phyloP scores from a whole-genome alignment of 148 eudicot species.

The Gaultheria prostrata region DNA sequence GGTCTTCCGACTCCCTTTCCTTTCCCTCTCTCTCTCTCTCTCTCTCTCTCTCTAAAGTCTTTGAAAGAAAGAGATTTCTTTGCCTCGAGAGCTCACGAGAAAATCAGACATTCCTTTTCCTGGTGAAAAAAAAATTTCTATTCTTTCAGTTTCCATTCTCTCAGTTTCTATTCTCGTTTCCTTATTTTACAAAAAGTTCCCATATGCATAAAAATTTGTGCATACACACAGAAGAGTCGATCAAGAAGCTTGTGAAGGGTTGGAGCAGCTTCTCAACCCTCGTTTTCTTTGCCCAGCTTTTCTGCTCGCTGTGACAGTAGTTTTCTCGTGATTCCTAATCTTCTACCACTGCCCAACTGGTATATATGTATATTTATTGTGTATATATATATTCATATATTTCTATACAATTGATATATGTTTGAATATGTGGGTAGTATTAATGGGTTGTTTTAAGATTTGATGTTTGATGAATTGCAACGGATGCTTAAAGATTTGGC shows the following conservation, averaged over 20 bases:
- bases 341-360: neutral
- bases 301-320: neutral
- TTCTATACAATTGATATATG: neutral
- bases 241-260: slow-evolving; percentile 13
- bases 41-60: neutral
- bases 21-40: neutral
- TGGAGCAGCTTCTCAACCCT: neutral
- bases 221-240: neutral
- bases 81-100: slow-evolving; percentile 9
- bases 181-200: neutral
- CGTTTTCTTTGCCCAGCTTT: slow-evolving; percentile 16
- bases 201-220: neutral
- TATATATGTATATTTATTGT: neutral
- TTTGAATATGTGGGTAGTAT: neutral
- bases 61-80: neutral
- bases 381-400: neutral
- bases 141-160: too few relatives aligned
- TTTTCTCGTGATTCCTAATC: slow-evolving; percentile 13
- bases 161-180: too few relatives aligned
- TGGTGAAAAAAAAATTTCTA: neutral
- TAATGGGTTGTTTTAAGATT: neutral
- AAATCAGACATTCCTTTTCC: slow-evolving; percentile 9
- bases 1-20: neutral
- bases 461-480: neutral
- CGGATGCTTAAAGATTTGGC: neutral